Conservation (phyloP, 2,329 filamentous ascomycete genomes). For the Neocucurbitaria cava region DNA sequence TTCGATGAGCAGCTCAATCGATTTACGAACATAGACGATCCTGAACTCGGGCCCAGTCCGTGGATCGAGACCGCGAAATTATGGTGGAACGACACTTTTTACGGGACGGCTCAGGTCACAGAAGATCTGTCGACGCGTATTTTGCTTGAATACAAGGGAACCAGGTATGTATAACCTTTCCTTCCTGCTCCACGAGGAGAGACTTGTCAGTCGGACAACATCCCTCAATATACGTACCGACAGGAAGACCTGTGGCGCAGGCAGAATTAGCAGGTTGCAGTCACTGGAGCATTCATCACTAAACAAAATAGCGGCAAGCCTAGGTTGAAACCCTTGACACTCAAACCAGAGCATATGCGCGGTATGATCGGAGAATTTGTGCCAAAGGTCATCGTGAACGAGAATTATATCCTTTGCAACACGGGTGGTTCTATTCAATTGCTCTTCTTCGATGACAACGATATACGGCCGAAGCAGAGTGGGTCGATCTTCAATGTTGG, state of each 20-base stretch:
- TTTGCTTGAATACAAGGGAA: conserved; percentile 4
- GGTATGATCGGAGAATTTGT: neutral
- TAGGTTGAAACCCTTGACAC: neutral
- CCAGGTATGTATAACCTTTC: neutral
- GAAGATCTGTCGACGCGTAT: neutral
- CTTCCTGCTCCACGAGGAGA: neutral
- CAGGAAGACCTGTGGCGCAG: no score
- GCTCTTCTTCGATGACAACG: conserved; percentile 10
- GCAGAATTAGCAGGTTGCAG: no score
- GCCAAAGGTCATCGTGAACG: conserved; percentile 2
- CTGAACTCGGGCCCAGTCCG: neutral
- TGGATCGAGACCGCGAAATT: neutral
- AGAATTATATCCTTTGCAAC: conserved; percentile 10
- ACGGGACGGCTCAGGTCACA: neutral
- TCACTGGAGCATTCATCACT: neutral
- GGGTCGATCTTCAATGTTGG: conserved; percentile 8
- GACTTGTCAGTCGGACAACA: no score
- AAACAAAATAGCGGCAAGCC: neutral
- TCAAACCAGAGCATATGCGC: neutral
- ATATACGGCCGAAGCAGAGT: conserved; percentile 1
- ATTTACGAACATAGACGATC: conserved; percentile 8
- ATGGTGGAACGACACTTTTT: conserved; percentile 29
- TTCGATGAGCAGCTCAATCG: conserved; percentile 19
- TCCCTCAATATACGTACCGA: no score
- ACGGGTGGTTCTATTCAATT: neutral